Evolutionary conservation across 1,284 basidiomycete species (phyloP), one percentile per base, ranked within the genome.

Genomic region (Ganoderma multipileum): DNA sequence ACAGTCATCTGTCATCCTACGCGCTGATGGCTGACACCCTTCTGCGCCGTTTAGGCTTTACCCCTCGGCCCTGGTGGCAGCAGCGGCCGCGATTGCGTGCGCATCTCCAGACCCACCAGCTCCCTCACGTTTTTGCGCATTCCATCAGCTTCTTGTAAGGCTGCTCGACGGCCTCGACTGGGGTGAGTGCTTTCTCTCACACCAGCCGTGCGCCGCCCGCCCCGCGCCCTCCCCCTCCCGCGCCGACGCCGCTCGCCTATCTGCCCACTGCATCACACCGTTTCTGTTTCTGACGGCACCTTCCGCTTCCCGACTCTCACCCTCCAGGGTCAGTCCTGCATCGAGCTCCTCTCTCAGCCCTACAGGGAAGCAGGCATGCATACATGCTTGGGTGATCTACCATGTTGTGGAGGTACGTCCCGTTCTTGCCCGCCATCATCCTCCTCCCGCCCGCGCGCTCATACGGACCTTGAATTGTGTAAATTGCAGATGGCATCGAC

Each of bases 121-220:
- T 78, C 78, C 75, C 76, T 78, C 78, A 74, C 76, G 73, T 71
- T 73, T 74, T 71, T 73, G 72, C 73, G 71, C 79, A 75, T 80
- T 81, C 79, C 80, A 81, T 81, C 77, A 71, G 80, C 80, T 82
- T 82, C 80, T 80, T 82, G 80, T 82, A 80, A 80, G 81, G 80
- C 76, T 80, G 80, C 76, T 74, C 73, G 80, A 75, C 71, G 81
- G 79, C 74, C 79, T 82, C 81, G 75, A 66, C 71, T 72, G 71
- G 76, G 78, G 79, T 77, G 59, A 36, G 74, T 72, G 26, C 14
- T 5, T 47, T n/a, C 23, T 47, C 41, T 50, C 54, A 26, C n/a
- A 39, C 60, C 6, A 39, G 41, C 30, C 50, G 39, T 52, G 38
- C 20, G 33, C 1, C n/a, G n/a, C 50, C 33, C 44, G 26, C 50